Base-by-base conservation (phyloP, 2,329 filamentous ascomycete species). In the Xylariomycetidae sp. region DNA sequence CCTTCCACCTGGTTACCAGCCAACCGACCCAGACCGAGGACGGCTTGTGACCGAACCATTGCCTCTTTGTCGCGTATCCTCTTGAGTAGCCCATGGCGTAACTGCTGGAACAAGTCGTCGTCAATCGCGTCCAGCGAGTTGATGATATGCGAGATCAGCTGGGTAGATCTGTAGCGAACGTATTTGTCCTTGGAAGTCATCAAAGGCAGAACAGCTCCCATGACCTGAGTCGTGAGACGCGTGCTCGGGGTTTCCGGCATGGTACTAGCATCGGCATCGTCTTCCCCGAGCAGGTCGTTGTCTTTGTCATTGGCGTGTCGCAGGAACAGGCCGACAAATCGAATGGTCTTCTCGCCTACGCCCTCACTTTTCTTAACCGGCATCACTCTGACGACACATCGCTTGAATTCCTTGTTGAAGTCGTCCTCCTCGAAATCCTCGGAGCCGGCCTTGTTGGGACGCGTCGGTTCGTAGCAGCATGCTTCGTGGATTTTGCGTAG, bases 21-120 rank as follows among this genome's bases (percentile, higher is more conserved):
- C 32, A 96, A 68, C 19, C 88, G 76, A 6, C 86, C 85, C n/a
- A 98, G 70, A 4, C 89, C 90, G 42, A 95, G 70, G 1, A 95
- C 87, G 6, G 92, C 92, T 58, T 98, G 92, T 5, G 92, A 81
- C 39, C 92, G 79, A 7, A 98, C 87, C 56, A 89, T 85, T 6
- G 88, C 76, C 57, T 98, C 92, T 61, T 95, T 96, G 62, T 98
- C 92, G 46, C 87, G 79, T 31, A 96, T 82, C 20, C 92, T 76
- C 61, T 85, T 93, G 27, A 94, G 65, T 23, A 98, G 67, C 0
- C 82, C 84, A 33, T 85, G 73, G 32, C 86, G 76, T 39, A 96
- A 70, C 38, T 86, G 76, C 48, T 88, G 79, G 56, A 94, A 98
- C 9, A 95, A 64, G 30, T 92, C 86, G 55, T 95, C 88, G 50